Base-by-base conservation (phyloP, 495 filamentous ascomycete species). In the Penicillium lividum region DNA sequence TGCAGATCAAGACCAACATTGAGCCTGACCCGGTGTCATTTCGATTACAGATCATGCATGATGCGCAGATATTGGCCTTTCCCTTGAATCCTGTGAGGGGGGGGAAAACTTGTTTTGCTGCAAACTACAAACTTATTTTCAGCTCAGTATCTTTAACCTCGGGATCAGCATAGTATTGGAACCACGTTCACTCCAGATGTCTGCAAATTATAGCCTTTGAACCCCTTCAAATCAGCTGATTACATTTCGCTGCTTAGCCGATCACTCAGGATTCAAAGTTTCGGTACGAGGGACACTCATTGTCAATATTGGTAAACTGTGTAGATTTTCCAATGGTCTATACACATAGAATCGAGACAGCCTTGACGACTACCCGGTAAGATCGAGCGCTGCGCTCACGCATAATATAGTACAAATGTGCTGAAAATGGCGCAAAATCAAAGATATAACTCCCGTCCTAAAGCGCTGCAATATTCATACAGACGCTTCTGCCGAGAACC, bases 381-480 rank as follows among this genome's bases (percentile, higher is more conserved):
- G 44, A 28, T 47, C 9, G 22, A 47, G 44, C 27, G 27, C 46
- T 43, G 16, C 18, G 25, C 34, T 10, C 25, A 42, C 40, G 36
- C 18, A 53, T 53, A 36, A 53, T 53, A 56, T 67, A 60, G 54
- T 67, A 67, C 61, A 69, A 51, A 51, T 64, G 30, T 62, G 58
- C 50, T 61, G 47, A 53, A 59, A 58, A 52, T 49, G 29, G 44
- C 38, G 53, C 53, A 55, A 57, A 59, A 57, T 25, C 48, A 31
- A 65, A 53, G 63, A 65, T 51, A 60, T 55, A 69, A 71, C 67
- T 66, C 72, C 70, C 62, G 60, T 66, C 64, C 67, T 57, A 60
- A 71, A 68, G 62, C 68, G 67, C 60, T 63, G 62, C 59, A 67
- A 65, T 65, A 56, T 68, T 66, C 68, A 64, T 71, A 68, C 66